Evolutionary conservation across 2,329 filamentous ascomycete species (phyloP), one percentile per base, ranked within the genome.

Genomic region (Diaporthe sp.): DNA sequence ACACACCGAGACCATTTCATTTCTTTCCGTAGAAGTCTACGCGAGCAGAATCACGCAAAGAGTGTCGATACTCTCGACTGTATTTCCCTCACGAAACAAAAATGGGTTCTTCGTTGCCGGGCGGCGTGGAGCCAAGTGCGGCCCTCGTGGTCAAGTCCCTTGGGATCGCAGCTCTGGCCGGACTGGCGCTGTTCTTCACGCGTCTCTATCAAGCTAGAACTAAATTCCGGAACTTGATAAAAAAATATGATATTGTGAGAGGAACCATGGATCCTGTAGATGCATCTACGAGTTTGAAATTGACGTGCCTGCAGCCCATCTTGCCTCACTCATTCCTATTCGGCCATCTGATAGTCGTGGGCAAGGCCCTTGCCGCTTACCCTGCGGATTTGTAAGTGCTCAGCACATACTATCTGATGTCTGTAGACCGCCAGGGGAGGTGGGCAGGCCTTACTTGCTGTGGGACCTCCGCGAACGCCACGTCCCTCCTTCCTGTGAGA

Each of bases 241-340:
- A 75, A 10, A 75, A 80, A 53, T 72, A 81, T 75, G 79, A 78
- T 47, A 76, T 81, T 44, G 80, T 82, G 73, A 74, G 81, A 78
- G 17, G 13, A 17, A 30, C 7, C 7, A 9, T 25, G 25, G 6
- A 4, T 2, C n/a, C 39, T 15, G 13, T 8, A 7, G 12, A 44
- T 17, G 25, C 4, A 2, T 25, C 17, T 3, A 7, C 6, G 32
- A 25, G 15, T 12, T 10, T 12, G 37, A 9, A n/a, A 19, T 50
- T 73, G 53, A 75, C 9, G 15, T 12, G 17, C 6, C 27, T 30
- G 22, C 71, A 83, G 82, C 78, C 81, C 10, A 79, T 80, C 37
- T 70, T 82, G n/a, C 82, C 82, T 19, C 82, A 84, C 70, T 82
- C 80, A 2, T 80, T 81, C 72, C 74, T 83, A n/a, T 76, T 82